Base-by-base conservation (phyloP, 768 basidiomycete genomes). In the Tricholoma hemisulphureum region DNA sequence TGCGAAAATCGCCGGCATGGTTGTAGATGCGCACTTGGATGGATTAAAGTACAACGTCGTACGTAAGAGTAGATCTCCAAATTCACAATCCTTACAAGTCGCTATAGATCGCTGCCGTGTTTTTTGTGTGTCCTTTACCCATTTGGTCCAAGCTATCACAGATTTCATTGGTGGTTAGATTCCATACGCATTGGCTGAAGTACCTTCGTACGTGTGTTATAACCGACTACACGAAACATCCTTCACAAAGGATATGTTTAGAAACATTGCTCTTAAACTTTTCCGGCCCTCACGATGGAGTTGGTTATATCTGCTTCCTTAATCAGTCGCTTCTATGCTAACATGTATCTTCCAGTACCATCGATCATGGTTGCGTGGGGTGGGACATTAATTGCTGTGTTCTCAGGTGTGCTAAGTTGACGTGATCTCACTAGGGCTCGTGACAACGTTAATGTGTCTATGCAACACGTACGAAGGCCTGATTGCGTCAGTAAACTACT, bases 11-110 rank as follows among this genome's bases (percentile, higher is more conserved):
- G 72, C 72, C 7, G 74, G 74, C 28, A 71, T 75, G 68, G 64
- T 67, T 1, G 48, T 56, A 9, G 73, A 75, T 58, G 61, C 66
- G 2, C 45, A 68, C 23, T 53, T 75, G 52, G 61, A 55, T 14
- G 74, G 74, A 18, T 59, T 75, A 57, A 68, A 68, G 46, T 75
- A 75, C 58, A 75, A 75, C 52, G 64, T 74, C 34, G 72, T 73
- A 57, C 21, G 72, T 65, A 2, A 24, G 13, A 35, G 13, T 16
- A 16, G 20, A 29, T 48, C n/a, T 14, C 6, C 28, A 29, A 49
- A 29, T 18, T 18, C 7, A 18, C 6, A 18, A 3, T 18, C 28
- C 26, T 29, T n/a, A 49, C 28, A 2, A n/a, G 26, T n/a, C 46
- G 8, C 26, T n/a, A 37, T 41, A 74, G 73, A 60, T 73, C 43